These are phyloP conservation scores for Penicillium sp. DNA, from an alignment of 2,329 filamentous ascomycete genomes.

Conservation along the genomic window DNA sequence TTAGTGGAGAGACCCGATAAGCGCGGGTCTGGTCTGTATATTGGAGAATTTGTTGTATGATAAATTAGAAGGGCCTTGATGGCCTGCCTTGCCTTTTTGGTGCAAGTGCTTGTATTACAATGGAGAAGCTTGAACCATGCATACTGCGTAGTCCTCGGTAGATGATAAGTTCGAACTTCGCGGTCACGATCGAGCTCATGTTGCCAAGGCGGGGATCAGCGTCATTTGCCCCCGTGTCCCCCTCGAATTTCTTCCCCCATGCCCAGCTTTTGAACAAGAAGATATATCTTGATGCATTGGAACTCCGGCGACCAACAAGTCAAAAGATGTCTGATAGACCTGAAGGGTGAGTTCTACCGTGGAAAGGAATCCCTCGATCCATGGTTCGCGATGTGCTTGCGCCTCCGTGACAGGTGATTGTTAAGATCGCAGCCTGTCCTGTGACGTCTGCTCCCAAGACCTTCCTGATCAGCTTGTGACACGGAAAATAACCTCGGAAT, in stretches of 20 bases:
- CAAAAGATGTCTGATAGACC: slow-evolving; percentile 23
- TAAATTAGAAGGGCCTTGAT: slow-evolving; percentile 5
- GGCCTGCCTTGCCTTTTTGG: background rate
- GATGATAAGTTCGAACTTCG: background rate
- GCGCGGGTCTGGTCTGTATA: slow-evolving; percentile 2
- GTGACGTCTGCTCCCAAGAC: background rate
- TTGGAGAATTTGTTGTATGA: slow-evolving; percentile 8
- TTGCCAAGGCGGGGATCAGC: slow-evolving; percentile 14
- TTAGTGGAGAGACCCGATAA: slow-evolving; percentile 55
- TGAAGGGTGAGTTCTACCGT: slow-evolving; percentile 27
- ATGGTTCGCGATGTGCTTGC: slow-evolving; percentile 17
- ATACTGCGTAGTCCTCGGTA: background rate
- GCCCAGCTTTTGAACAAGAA: background rate
- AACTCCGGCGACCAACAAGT: background rate
- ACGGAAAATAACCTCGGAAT: background rate
- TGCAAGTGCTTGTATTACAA: slow-evolving; percentile 6
- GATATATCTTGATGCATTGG: background rate
- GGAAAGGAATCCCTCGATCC: slow-evolving; percentile 2
- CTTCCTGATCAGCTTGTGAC: background rate
- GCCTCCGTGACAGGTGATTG: background rate
- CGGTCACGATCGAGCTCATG: slow-evolving; percentile 2
- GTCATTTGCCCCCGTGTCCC: slow-evolving; percentile 8
- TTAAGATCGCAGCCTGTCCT: background rate
- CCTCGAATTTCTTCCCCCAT: background rate
- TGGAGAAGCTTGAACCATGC: background rate